phyloP scores from a whole-genome alignment of 768 basidiomycete species.

The Tubosaeta sp. region DNA sequence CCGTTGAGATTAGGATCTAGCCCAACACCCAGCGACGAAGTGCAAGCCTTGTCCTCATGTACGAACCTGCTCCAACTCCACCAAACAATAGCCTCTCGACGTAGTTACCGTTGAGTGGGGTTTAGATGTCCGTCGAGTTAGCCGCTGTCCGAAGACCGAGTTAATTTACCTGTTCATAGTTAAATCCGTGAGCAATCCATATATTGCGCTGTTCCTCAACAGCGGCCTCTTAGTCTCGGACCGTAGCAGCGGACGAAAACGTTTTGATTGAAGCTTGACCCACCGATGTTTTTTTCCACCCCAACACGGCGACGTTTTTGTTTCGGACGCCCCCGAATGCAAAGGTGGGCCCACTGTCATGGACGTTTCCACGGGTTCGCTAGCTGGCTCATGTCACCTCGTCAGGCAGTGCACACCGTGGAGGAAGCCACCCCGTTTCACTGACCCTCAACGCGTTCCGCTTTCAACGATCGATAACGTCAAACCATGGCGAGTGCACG shows the following conservation, averaged over 20 bases:
- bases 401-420: neutral
- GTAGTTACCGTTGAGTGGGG: constrained; percentile 14
- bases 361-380: neutral
- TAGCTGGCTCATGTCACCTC: neutral
- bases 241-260: constrained; percentile 20
- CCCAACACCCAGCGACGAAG: constrained; percentile 6
- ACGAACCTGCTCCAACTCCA: constrained; percentile 1
- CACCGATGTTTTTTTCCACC: neutral
- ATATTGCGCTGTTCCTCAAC: constrained; percentile 3
- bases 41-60: constrained; percentile 6
- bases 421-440: constrained; percentile 10
- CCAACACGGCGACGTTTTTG: neutral
- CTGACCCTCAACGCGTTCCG: neutral
- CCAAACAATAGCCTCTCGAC: constrained; percentile 1
- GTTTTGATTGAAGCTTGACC: constrained; percentile 12
- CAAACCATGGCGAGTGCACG: constrained; percentile 12
- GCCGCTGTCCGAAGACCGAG: constrained; percentile 14
- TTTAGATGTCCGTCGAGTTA: constrained; percentile 8
- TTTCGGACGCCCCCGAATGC: neutral
- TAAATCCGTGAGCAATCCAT: constrained; percentile 8
- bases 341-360: neutral
- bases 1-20: constrained; percentile 10
- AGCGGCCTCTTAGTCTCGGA: constrained; percentile 10
- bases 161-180: constrained; percentile 32
- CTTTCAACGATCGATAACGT: constrained; percentile 17